Conservation (phyloP, 352 stramenopile genomes). For the Pythium brassicae region DNA sequence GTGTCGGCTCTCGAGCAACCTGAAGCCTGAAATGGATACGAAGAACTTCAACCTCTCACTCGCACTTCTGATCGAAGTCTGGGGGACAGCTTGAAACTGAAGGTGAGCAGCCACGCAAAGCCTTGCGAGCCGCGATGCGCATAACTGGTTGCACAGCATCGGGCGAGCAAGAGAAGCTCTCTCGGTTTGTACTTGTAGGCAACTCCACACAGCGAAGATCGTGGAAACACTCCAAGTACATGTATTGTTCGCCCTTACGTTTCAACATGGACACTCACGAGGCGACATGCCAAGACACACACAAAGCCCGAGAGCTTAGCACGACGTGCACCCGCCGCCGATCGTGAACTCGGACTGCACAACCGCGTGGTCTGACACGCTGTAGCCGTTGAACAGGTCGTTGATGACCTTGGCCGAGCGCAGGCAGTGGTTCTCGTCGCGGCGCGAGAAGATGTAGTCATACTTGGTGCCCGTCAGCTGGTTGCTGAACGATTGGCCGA, state of each 20-base stretch:
- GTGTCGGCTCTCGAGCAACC: not conserved
- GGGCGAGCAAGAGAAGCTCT: too few species aligned
- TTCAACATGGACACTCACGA: not conserved
- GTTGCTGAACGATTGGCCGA: conserved; percentile 46
- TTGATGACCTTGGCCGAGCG: conserved; percentile 33
- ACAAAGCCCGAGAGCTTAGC: not conserved
- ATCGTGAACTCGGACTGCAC: conserved; percentile 60
- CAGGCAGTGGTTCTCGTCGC: conserved; percentile 40
- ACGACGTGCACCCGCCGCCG: conserved; percentile 14
- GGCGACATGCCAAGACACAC: not conserved
- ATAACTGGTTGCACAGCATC: too few species aligned
- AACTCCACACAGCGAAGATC: too few species aligned
- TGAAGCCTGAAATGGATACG: not conserved
- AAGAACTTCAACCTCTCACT: too few species aligned
- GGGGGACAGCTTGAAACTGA: too few species aligned
- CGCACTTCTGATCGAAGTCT: too few species aligned
- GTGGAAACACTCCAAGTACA: too few species aligned
- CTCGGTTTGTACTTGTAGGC: too few species aligned
- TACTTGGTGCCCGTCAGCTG: conserved; percentile 30
- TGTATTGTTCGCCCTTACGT: not conserved
- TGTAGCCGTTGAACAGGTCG: conserved; percentile 44
- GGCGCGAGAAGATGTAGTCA: conserved; percentile 69
- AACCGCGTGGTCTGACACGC: conserved; percentile 61
- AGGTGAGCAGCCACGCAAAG: too few species aligned
- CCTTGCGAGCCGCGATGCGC: too few species aligned